Base-by-base conservation (phyloP, 352 stramenopile species). In the Phytopythium litorale region DNA sequence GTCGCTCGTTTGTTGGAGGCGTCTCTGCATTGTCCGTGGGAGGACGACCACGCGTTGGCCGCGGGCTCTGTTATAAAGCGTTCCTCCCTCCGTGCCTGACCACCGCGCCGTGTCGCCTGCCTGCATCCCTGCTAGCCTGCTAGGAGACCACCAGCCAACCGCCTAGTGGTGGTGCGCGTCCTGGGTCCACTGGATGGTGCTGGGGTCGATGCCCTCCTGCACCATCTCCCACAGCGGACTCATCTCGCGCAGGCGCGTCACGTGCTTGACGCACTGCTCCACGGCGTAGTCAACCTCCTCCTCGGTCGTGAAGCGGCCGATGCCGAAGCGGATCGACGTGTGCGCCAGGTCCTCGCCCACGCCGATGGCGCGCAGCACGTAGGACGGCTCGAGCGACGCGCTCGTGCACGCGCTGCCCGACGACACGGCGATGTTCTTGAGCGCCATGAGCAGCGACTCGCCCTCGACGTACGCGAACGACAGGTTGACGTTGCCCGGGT, bases 401-500 rank as follows among this genome's bases (percentile, higher is more conserved):
- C 86, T 91, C 21, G 97, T 99, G 76, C 97, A 99, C 0, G 97
- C 97, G 53, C 87, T 98, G 56, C 97, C 98, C 35, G 87, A 98
- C 25, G 86, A 98, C 32, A 99, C 98, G 4, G 97, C 98, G 59
- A 99, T 97, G 79, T 99, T 99, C 79, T 99, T 99, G 53, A 97
- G 79, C 51, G 96, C 96, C 98, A 99, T 99, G 25, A 99, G 81
- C 63, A 99, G 80, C 63, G 87, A 98, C 79, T 99, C 98, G 58
- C 98, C 98, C 70, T 99, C 97, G 18, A 99, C 97, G 79, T 99
- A 99, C 12, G 97, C 96, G 80, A 99, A 99, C 62, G 92, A 99
- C 43, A 99, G 91, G 80, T 99, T 99, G 33, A 99, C 66, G 78
- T 98, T 99, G 53, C 98, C 98, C 21, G 87, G 79, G 78, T 99